Evolutionary conservation across 805 yeast genomes (phyloP).

Genomic region (Candida ortonii): DNA sequence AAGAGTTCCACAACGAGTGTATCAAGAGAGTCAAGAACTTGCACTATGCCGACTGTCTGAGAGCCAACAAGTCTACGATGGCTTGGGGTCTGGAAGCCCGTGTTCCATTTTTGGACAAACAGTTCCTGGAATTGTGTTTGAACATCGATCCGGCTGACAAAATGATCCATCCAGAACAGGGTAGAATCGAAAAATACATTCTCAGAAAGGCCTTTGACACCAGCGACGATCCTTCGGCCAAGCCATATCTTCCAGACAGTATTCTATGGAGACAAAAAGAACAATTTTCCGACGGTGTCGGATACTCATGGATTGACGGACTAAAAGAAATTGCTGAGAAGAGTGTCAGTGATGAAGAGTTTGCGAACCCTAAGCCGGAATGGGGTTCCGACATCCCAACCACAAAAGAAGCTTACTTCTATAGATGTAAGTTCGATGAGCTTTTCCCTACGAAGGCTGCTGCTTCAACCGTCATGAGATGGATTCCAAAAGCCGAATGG

Average conservation of each 20-base stretch:
- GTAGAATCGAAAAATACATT: conserved; percentile 89
- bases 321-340: conserved; percentile 93
- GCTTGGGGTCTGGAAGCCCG: conserved; percentile 99
- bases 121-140: conserved; percentile 89
- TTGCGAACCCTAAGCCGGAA: conserved; percentile 85
- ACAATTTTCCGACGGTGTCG: conserved; percentile 99
- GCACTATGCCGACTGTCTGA: conserved; percentile 93
- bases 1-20: conserved; percentile 93
- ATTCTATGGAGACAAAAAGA: conserved; percentile 99
- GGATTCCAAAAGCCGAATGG: conserved; percentile 99
- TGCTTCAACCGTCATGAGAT: conserved; percentile 96
- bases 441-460: conserved; percentile 89
- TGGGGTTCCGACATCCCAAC: conserved; percentile 96
- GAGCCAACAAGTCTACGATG: conserved; percentile 99
- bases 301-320: conserved; percentile 98
- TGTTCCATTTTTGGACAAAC: conserved; percentile 96
- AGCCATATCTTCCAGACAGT: conserved; percentile 93
- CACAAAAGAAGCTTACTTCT: conserved; percentile 99
- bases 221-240: conserved; percentile 67
- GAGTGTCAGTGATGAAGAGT: conserved; percentile 83
- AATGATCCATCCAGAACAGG: conserved; percentile 67
- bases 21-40: conserved; percentile 96
- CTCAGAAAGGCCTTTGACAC: conserved; percentile 98
- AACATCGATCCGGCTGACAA: conserved; percentile 93
- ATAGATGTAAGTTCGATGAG: conserved; percentile 94